Base-by-base conservation (phyloP, 331 rosid genomes). In the Quercus phellos region DNA sequence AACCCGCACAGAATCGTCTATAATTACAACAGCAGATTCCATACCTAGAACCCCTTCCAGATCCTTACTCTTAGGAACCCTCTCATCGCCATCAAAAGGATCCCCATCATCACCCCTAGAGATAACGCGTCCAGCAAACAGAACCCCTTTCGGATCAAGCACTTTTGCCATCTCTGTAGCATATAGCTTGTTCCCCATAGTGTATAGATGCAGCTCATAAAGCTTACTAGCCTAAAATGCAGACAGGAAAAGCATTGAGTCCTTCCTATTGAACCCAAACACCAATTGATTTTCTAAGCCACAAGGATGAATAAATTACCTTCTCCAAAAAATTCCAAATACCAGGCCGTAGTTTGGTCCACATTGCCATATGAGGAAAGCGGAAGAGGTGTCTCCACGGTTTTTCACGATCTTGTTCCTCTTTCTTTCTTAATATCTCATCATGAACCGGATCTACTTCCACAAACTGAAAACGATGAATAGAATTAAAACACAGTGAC, bases 131-230 rank as follows among this genome's bases (percentile, higher is more conserved):
- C 97, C 99, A 17, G 91, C 79, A 91, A 95, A 95, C 77, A 95
- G 80, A 61, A 70, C 85, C 58, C 98, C 98, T 61, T 83, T 91
- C 17, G 99, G 99, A 86, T 95, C 99, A 71, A 95, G 96, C 81
- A 95, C 90, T 88, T 93, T 95, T 14, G 99, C 98, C 99, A 95
- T 95, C 88, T 95, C 96, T 22, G 99, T 95, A 5, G 99, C 99
- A 80, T 95, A 95, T 73, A 90, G 74, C 85, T 95, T 95, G 92
- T 95, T 95, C 72, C 99, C 99, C 99, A 95, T 95, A 1, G 99
- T 95, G 87, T 95, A 95, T 61, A 95, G 93, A 91, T 95, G 99
- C 83, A 95, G 77, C 90, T 95, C 99, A 82, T 35, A 95, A 61
- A 95, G 97, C 84, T 90, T 90, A 74, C 99, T 90, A 69, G 99